A percentile compares a stretch with the other conserved stretches of the same genome.
Conservation (phyloP, 1,284 basidiomycete species). For the Inonotus obliquus region DNA sequence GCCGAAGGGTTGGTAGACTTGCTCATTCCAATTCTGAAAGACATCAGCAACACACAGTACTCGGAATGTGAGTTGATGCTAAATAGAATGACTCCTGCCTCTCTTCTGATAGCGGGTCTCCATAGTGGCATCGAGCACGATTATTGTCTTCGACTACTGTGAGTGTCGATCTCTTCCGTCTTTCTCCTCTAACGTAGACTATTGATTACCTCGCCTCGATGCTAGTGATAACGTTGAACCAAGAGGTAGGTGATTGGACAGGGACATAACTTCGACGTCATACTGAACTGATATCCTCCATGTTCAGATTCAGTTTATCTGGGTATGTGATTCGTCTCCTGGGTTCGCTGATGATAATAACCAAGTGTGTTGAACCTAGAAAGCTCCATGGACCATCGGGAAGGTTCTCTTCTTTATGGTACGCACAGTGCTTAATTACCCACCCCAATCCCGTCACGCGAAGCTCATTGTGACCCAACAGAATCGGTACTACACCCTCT, state of each 20-base stretch:
- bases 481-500: slow-evolving; percentile 54
- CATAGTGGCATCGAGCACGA: slow-evolving; percentile 43
- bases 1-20: neutral
- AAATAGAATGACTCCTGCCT: neutral
- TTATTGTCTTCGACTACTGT: slow-evolving; percentile 53
- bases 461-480: slow-evolving; percentile 21
- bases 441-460: neutral
- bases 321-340: slow-evolving; percentile 34
- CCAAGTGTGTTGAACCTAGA: slow-evolving; percentile 28
- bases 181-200: neutral
- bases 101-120: neutral
- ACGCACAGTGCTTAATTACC: slow-evolving; percentile 21
- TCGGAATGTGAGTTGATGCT: slow-evolving; percentile 21
- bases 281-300: neutral
- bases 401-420: slow-evolving; percentile 49
- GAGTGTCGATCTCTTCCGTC: slow-evolving; percentile 21
- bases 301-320: slow-evolving; percentile 46
- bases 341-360: neutral
- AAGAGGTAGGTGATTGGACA: slow-evolving; percentile 40
- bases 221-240: slow-evolving; percentile 46
- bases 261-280: neutral
- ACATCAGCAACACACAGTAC: slow-evolving; percentile 22
- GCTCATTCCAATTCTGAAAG: slow-evolving; percentile 5
- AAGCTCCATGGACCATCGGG: slow-evolving; percentile 45
- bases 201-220: neutral